A percentile compares a stretch with the other conserved stretches of the same genome.
Conservation (phyloP, 257 asterid species). For the Petunia secreta region DNA sequence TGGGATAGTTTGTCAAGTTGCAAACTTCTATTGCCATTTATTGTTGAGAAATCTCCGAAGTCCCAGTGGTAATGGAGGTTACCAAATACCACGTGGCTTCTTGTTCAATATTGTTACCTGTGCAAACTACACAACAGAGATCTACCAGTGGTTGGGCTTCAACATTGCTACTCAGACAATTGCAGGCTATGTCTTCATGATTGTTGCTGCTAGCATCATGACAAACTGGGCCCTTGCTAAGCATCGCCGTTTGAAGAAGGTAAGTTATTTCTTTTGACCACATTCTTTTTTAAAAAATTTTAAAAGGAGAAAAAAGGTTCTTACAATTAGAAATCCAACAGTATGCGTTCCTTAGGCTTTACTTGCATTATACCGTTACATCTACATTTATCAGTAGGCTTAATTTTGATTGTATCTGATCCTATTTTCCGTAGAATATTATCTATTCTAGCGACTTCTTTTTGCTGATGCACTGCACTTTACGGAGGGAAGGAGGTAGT, state of each 20-base stretch:
- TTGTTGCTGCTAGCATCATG: slow-evolving; percentile 94
- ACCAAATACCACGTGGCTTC: slow-evolving; percentile 93
- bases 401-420: background rate
- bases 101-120: slow-evolving; percentile 91
- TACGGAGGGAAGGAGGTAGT: background rate
- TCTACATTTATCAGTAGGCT: background rate
- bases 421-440: background rate
- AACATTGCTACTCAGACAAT: slow-evolving; percentile 89
- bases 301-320: background rate
- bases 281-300: background rate
- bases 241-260: slow-evolving; percentile 92
- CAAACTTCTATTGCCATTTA: slow-evolving; percentile 90
- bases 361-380: background rate
- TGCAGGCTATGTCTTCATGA: slow-evolving; percentile 88
- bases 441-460: background rate
- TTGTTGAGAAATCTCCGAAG: slow-evolving; percentile 86
- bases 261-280: slow-evolving; percentile 31
- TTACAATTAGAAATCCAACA: background rate
- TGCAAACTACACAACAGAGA: slow-evolving; percentile 96
- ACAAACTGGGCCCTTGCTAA: slow-evolving; percentile 98
- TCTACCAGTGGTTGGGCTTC: slow-evolving; percentile 98
- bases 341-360: background rate
- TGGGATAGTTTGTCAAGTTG: slow-evolving; percentile 80
- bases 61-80: slow-evolving; percentile 67
- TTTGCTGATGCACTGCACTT: background rate